Evolutionary conservation across 441 rosid genomes (phyloP).

Genomic region (Theobroma grandiflorum): DNA sequence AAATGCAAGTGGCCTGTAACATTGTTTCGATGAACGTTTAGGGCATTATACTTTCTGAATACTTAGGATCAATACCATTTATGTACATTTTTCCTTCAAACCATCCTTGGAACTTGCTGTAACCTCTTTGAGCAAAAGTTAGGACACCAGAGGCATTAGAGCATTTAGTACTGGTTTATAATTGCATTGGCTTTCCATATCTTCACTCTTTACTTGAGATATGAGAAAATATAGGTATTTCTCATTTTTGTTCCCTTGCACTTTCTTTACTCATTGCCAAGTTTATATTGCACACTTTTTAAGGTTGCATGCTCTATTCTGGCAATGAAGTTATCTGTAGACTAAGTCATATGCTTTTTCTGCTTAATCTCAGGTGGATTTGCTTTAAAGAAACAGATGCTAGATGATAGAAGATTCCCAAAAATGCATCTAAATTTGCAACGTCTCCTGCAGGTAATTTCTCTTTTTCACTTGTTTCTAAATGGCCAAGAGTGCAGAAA

Average conservation of each 20-base stretch:
- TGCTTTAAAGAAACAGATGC: constrained; percentile 88
- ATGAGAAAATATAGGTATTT: not conserved
- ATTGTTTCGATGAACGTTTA: not conserved
- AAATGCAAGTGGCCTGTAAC: not conserved
- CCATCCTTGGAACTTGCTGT: not conserved
- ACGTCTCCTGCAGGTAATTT: constrained; percentile 83
- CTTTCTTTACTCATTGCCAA: not conserved
- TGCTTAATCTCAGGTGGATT: constrained; percentile 68
- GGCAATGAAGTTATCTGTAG: not conserved
- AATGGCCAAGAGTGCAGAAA: constrained; percentile 8
- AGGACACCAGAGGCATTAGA: not conserved
- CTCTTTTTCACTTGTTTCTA: constrained; percentile 6
- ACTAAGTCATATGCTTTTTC: constrained; percentile 3
- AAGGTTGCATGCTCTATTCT: not conserved
- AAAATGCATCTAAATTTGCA: constrained; percentile 95
- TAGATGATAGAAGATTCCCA: constrained; percentile 92
- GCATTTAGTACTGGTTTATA: not conserved
- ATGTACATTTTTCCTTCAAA: constrained; percentile 1
- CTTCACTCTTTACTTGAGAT: not conserved
- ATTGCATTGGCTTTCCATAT: not conserved
- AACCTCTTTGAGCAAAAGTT: not conserved
- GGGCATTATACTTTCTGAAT: not conserved
- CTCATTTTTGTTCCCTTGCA: not conserved
- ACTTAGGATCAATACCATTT: not conserved
- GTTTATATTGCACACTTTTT: not conserved